These are phyloP conservation scores for Rubroboletus pulcherrimus DNA, from an alignment of 768 basidiomycete genomes.

Conservation along the genomic window DNA sequence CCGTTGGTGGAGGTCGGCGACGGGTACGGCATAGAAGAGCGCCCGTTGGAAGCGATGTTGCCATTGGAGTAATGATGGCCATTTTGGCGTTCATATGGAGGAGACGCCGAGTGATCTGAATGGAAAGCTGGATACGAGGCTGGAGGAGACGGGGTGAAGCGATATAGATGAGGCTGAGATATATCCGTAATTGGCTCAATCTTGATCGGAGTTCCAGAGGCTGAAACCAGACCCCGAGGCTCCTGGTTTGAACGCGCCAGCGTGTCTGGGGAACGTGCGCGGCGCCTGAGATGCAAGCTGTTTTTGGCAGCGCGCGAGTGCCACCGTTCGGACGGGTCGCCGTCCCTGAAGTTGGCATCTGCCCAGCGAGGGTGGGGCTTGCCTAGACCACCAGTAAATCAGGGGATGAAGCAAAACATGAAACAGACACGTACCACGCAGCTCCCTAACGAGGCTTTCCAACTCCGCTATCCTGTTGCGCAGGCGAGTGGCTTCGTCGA, in stretches of 20 bases:
- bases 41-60: constrained; percentile 26
- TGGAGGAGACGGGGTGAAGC: constrained; percentile 63
- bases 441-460: constrained; percentile 85
- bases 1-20: constrained; percentile 34
- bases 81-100: constrained; percentile 33
- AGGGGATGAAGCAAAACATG: constrained; percentile 3
- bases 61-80: constrained; percentile 32
- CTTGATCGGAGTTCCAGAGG: constrained; percentile 61
- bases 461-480: constrained; percentile 89
- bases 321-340: constrained; percentile 82
- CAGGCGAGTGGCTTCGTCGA: constrained; percentile 84
- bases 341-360: constrained; percentile 72
- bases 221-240: constrained; percentile 39
- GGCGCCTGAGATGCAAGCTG: constrained; percentile 42
- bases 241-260: constrained; percentile 33
- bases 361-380: constrained; percentile 89
- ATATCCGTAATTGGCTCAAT: constrained; percentile 55
- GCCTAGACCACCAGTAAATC: constrained; percentile 39
- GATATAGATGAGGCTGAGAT: constrained; percentile 53
- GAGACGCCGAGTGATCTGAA: constrained; percentile 38
- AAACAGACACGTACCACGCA: constrained; percentile 55
- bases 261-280: constrained; percentile 35
- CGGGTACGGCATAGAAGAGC: constrained; percentile 32
- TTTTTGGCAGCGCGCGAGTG: constrained; percentile 79
- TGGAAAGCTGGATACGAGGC: constrained; percentile 53